Base-by-base conservation (phyloP, 805 yeast genomes). In the Zygosaccharomyces siamensis region DNA sequence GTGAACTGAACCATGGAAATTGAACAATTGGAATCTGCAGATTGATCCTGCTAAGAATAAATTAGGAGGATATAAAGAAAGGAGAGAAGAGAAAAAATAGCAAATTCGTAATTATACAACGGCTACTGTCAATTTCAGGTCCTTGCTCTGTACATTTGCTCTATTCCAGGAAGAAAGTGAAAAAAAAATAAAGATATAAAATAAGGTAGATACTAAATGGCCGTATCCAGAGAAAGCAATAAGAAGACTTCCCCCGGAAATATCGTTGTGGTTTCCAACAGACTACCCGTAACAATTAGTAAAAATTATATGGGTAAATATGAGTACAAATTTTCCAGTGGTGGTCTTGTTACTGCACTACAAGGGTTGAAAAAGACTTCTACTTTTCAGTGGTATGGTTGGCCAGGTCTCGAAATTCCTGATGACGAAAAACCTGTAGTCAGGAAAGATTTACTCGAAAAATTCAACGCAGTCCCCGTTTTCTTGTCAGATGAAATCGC, bases 321-420 rank as follows among this genome's bases (percentile, higher is more conserved):
- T 65, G 81, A 81, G 51, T 93, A 92, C 67, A 70, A 83, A 43
- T 88, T 93, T 97, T 89, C 97, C 27, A 86, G 96, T 1, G 99
- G 99, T 24, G 99, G 99, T 1, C 77, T 93, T 43, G 99, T 95
- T 21, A 89, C 97, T 1, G 99, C 97, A 0, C 72, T 93, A 37
- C 95, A 90, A 62, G 98, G 98, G 1, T 72, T 93, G 46, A 88
- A 88, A 66, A 86, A 86, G 61, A 71, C 83, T 2, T 81, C 88
- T 7, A 83, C 85, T 43, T 89, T 89, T 69, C 93, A 89, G 64
- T 93, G 99, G 99, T 83, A 87, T 61, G 99, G 99, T 12, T 93
- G 99, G 99, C 96, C 98, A 1, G 95, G 92, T 8, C 69, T 89
- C 62, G 96, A 89, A 58, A 77, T 93, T 4, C 95, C 95, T 1